Conservation (phyloP, 257 asterid genomes). For the Oldenlandia corymbosa region DNA sequence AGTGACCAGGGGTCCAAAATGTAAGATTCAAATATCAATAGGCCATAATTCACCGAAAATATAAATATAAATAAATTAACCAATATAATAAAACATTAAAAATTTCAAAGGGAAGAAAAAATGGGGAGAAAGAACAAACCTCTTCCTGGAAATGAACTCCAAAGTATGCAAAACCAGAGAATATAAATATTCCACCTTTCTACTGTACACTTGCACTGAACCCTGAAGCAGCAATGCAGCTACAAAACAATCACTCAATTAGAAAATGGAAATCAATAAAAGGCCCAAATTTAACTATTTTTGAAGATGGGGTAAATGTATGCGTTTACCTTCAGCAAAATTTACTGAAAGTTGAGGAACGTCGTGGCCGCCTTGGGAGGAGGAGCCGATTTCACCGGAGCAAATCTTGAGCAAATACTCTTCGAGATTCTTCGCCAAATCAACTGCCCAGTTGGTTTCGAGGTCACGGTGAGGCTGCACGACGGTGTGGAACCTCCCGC, state of each 20-base stretch:
- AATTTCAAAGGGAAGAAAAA: slow-evolving; percentile 5
- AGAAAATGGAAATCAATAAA: neutral
- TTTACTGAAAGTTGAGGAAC: slow-evolving; percentile 49
- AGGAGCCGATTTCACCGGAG: slow-evolving; percentile 60
- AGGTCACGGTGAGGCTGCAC: slow-evolving; percentile 80
- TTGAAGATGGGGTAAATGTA: neutral
- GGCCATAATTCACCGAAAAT: neutral
- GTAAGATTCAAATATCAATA: neutral
- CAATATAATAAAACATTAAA: neutral
- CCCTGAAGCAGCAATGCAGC: slow-evolving; percentile 99
- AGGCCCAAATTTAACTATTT: neutral
- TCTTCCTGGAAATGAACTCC: slow-evolving; percentile 79
- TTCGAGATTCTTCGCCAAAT: slow-evolving; percentile 77
- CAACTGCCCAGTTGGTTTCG: slow-evolving; percentile 85
- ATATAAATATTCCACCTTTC: slow-evolving; percentile 92
- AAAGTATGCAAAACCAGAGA: slow-evolving; percentile 82
- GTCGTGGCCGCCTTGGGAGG: slow-evolving; percentile 40
- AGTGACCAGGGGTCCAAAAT: neutral
- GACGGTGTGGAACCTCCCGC: slow-evolving; percentile 50
- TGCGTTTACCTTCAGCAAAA: slow-evolving; percentile 78
- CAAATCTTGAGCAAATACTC: slow-evolving; percentile 78
- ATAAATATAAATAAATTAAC: neutral
- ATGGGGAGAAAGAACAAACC: slow-evolving; percentile 37
- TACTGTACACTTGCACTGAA: slow-evolving; percentile 90
- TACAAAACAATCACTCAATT: slow-evolving; percentile 26